Conservation (phyloP, 164 flowering plant species). For the Litsea cubeba region DNA sequence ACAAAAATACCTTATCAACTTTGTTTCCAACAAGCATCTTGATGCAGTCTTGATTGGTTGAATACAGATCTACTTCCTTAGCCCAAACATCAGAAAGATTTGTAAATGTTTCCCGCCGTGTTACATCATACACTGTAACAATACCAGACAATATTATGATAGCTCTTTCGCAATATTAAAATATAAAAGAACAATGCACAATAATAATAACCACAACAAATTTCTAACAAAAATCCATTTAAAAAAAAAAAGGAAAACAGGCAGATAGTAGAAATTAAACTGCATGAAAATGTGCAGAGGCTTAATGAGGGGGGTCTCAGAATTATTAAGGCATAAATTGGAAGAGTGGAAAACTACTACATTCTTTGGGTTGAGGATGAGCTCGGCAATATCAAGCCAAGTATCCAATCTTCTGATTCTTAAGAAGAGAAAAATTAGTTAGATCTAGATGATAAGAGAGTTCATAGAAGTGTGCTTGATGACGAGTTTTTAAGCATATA, state of each 20-base stretch:
- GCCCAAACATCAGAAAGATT: constrained; percentile 82
- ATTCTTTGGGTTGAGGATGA: too few species aligned
- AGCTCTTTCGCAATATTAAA: neutral
- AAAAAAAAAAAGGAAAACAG: neutral
- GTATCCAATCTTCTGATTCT: too few species aligned
- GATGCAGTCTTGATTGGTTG: constrained; percentile 85
- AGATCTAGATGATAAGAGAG: too few species aligned
- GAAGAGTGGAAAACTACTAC: too few species aligned
- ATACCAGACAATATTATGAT: neutral
- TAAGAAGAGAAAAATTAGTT: too few species aligned
- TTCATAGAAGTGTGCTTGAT: too few species aligned
- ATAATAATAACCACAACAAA: neutral
- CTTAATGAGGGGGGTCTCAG: too few species aligned
- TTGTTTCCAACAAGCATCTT: constrained; percentile 92
- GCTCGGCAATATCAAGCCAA: too few species aligned
- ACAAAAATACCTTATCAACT: constrained; percentile 63
- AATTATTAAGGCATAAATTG: too few species aligned
- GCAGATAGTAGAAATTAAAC: neutral
- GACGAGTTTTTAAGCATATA: too few species aligned
- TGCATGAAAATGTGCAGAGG: neutral
- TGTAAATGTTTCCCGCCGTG: constrained; percentile 78
- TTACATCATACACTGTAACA: constrained; percentile 71
- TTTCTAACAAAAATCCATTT: neutral
- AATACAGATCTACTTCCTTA: constrained; percentile 73
- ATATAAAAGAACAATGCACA: neutral